Evolutionary conservation across 2,329 filamentous ascomycete genomes (phyloP), one percentile per base, ranked within the genome.

Genomic region (Penicillium sp.): DNA sequence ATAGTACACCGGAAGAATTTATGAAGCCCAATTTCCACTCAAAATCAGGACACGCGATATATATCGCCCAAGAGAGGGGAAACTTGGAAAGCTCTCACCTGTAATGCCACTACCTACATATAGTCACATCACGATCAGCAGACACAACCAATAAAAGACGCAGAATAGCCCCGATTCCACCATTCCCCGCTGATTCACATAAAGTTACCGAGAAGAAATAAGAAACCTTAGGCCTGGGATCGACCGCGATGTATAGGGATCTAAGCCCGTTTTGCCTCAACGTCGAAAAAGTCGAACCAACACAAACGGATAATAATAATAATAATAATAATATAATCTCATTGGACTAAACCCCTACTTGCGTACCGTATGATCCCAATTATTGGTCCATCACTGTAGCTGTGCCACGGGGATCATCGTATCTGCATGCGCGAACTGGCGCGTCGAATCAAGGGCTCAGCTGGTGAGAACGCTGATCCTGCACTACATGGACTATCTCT

Each of bases 381-480:
- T 2, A 46, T 52, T 52, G 48, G 42, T 40, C 42, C 24, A 46
- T 31, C 53, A 22, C 40, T 8, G 16, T 44, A 26, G 20, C 29
- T 9, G 45, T 26, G 38, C 24, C n/a, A 38, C 32, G 20, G 26
- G 18, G 39, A 52, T 52, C 48, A 55, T 39, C 44, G 22, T 24
- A 38, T 54, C 22, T 22, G 38, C 38, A 50, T 26, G 47, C 40
- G 53, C 31, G n/a, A 39, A 38, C 38, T n/a, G 44, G 50, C 40
- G 42, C 47, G 42, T 55, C 57, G 55, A 60, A 58, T 60, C 57
- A 58, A 60, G 45, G 42, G 43, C 43, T 38, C n/a, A 35, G 32
- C 4, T 26, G 6, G 14, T 10, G 32, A 46, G 11, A 46, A 29
- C 16, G 35, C 37, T 61, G 59, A 61, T 61, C 59, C 48, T 47